Conservation (phyloP, 2,329 filamentous ascomycete genomes). For the Aspergillus sp. region DNA sequence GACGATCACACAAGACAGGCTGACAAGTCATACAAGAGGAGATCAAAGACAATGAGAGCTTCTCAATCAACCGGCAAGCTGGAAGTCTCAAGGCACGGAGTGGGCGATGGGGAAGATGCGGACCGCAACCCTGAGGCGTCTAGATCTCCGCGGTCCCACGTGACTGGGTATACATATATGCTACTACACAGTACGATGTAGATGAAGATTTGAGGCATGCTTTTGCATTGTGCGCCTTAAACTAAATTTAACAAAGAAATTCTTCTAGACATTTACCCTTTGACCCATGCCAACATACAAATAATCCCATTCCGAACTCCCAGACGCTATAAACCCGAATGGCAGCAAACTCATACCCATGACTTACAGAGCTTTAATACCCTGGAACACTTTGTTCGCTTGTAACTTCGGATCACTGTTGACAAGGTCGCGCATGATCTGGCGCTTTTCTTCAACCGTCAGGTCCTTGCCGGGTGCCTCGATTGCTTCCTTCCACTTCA, state of each 20-base stretch:
- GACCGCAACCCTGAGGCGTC: constrained; percentile 7
- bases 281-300: background rate
- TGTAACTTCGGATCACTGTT: constrained; percentile 66
- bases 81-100: background rate
- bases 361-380: constrained; percentile 48
- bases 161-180: constrained; percentile 8
- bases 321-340: constrained; percentile 10
- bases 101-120: constrained; percentile 1
- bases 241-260: background rate
- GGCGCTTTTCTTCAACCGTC: constrained; percentile 74
- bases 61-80: background rate
- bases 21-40: background rate
- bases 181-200: background rate
- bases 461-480: constrained; percentile 63
- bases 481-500: constrained; percentile 77
- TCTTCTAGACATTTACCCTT: background rate
- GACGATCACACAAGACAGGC: background rate
- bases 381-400: constrained; percentile 56
- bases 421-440: constrained; percentile 77
- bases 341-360: background rate
- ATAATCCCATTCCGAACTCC: constrained; percentile 5
- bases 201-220: background rate
- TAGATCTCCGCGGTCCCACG: constrained; percentile 15
- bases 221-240: background rate
- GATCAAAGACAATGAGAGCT: background rate